Evolutionary conservation across 2,329 filamentous ascomycete species (phyloP).

Genomic region (Penicillium griseofulvum): DNA sequence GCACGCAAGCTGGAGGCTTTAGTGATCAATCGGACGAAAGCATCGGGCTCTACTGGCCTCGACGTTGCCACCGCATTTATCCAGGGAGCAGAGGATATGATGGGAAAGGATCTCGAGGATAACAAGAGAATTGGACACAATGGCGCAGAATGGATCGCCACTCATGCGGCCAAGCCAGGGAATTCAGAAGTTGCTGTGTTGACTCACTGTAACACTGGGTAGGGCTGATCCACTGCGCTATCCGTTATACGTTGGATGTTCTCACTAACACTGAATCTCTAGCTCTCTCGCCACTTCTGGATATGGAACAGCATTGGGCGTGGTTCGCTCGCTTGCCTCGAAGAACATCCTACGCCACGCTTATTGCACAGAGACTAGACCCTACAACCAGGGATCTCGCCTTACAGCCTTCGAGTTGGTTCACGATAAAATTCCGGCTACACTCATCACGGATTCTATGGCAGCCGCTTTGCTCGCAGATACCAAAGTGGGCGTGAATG

Average conservation of each 20-base stretch:
- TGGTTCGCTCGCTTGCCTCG: constrained; percentile 78
- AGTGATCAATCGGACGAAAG: constrained; percentile 49
- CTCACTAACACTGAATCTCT: constrained; percentile 3
- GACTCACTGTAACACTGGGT: constrained; percentile 98
- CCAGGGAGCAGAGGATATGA: constrained; percentile 76
- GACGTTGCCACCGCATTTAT: constrained; percentile 70
- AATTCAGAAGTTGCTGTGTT: constrained; percentile 70
- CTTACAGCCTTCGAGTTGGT: constrained; percentile 96
- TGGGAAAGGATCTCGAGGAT: constrained; percentile 80
- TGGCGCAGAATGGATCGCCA: constrained; percentile 78
- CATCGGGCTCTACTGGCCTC: constrained; percentile 34
- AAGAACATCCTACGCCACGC: constrained; percentile 70
- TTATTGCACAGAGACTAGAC: constrained; percentile 94
- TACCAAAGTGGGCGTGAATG: constrained; percentile 66
- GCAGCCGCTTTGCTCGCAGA: constrained; percentile 73
- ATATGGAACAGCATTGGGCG: constrained; percentile 93
- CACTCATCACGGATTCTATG: constrained; percentile 95
- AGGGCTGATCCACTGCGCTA: constrained; percentile 26
- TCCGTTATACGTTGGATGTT: not conserved
- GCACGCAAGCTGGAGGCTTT: constrained; percentile 72
- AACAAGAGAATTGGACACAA: constrained; percentile 81
- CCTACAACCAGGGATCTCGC: constrained; percentile 95
- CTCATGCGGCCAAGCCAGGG: constrained; percentile 52
- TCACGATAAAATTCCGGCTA: constrained; percentile 86
- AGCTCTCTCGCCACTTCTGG: constrained; percentile 92